Evolutionary conservation across 1,139 yeast genomes (phyloP).

Genomic region (Diutina pseudorugosa): DNA sequence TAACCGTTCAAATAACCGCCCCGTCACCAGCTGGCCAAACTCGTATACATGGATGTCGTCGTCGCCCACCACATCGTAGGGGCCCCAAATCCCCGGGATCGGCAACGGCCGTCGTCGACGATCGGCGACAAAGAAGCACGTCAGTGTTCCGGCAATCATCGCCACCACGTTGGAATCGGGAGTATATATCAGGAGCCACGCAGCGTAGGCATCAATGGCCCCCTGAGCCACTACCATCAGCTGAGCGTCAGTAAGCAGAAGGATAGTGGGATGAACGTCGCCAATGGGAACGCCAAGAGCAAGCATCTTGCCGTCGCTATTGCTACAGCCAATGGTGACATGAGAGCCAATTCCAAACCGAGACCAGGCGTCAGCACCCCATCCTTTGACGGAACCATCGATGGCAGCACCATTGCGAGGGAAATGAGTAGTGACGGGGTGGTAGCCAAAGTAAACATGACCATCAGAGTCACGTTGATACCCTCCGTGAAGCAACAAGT

Average conservation of each 20-base stretch:
- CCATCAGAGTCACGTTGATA: background rate
- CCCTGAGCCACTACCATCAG: background rate
- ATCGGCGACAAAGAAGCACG: background rate
- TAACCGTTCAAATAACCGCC: background rate
- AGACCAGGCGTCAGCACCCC: background rate
- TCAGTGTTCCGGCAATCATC: background rate
- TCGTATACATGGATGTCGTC: background rate
- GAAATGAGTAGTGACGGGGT: background rate
- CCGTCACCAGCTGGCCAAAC: conserved; percentile 1
- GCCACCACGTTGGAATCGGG: background rate
- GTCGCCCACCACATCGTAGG: background rate
- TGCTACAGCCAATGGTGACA: background rate
- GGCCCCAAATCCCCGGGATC: conserved; percentile 2
- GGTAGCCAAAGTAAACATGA: background rate
- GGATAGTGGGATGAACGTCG: background rate
- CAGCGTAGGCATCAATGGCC: background rate
- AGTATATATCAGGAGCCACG: background rate
- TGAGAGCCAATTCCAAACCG: background rate
- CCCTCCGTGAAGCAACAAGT: background rate
- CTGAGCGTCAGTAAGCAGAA: background rate
- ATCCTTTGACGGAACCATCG: background rate
- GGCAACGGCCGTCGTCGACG: background rate
- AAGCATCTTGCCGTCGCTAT: background rate
- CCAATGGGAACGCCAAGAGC: background rate
- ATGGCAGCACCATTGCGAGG: background rate